Conservation (phyloP, 345 rosid species). For the Cochlearia excelsa region DNA sequence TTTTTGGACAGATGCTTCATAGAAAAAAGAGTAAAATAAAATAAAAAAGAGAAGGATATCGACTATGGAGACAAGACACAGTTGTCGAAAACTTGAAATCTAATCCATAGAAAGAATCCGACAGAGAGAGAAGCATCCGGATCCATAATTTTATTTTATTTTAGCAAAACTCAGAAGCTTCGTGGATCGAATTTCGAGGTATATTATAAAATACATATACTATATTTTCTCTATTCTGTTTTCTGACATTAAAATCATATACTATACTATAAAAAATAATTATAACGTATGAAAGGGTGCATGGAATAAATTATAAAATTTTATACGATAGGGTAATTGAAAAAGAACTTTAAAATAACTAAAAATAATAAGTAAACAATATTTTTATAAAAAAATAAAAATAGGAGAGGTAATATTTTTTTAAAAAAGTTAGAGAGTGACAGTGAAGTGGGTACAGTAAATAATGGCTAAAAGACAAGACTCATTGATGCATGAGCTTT, state of each 20-base stretch:
- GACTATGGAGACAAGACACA: conserved; percentile 32
- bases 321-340: no score
- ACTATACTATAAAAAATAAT: background rate
- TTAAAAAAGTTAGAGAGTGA: conserved; percentile 22
- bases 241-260: conserved; percentile 27
- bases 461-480: conserved; percentile 41
- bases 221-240: background rate
- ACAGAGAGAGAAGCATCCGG: conserved; percentile 56
- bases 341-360: no score
- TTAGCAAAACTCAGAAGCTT: conserved; percentile 45
- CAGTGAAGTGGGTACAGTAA: conserved; percentile 42
- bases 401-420: conserved; percentile 2
- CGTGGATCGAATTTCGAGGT: conserved; percentile 43
- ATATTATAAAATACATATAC: background rate
- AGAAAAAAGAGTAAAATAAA: conserved; percentile 20
- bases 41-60: conserved; percentile 5
- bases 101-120: conserved; percentile 38
- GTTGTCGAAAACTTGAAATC: conserved; percentile 59
- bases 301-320: no score
- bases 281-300: background rate
- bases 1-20: conserved; percentile 40
- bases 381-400: background rate
- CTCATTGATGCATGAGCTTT: conserved; percentile 40
- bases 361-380: background rate
- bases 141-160: conserved; percentile 31